Conservation (phyloP, 2,329 filamentous ascomycete genomes). For the Diaporthe amygdali region DNA sequence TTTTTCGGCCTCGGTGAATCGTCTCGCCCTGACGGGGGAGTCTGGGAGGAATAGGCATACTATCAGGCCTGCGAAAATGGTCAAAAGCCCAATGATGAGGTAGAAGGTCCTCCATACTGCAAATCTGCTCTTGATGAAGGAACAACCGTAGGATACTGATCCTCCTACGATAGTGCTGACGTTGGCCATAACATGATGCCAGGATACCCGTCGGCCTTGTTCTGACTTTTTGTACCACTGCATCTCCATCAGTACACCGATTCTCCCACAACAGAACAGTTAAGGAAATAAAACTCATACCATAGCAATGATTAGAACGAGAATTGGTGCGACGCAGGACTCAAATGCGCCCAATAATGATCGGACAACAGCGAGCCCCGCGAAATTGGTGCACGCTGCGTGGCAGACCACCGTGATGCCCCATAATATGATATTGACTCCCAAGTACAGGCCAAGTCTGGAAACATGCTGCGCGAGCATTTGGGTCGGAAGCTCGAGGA, state of each 20-base stretch:
- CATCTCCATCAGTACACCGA: not conserved
- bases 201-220: constrained; percentile 11
- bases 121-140: not conserved
- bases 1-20: constrained; percentile 59
- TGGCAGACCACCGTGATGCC: constrained; percentile 37
- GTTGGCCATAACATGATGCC: constrained; percentile 16
- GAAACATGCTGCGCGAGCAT: constrained; percentile 40
- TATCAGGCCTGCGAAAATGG: constrained; percentile 44
- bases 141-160: constrained; percentile 20
- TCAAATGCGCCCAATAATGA: constrained; percentile 33
- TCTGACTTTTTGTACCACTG: constrained; percentile 33
- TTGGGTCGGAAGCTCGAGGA: constrained; percentile 44
- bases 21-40: constrained; percentile 62
- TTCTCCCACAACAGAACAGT: too few relatives aligned
- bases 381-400: constrained; percentile 28
- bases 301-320: constrained; percentile 32
- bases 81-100: constrained; percentile 3
- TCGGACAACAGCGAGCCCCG: constrained; percentile 29
- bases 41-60: constrained; percentile 63
- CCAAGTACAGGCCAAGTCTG: constrained; percentile 43
- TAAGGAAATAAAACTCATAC: not conserved
- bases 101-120: constrained; percentile 18
- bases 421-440: constrained; percentile 45
- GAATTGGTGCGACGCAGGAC: constrained; percentile 32
- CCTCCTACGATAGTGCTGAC: constrained; percentile 19